Evolutionary conservation across 2,329 filamentous ascomycete species (phyloP).

Genomic region (Aspergillus spinulosporus): DNA sequence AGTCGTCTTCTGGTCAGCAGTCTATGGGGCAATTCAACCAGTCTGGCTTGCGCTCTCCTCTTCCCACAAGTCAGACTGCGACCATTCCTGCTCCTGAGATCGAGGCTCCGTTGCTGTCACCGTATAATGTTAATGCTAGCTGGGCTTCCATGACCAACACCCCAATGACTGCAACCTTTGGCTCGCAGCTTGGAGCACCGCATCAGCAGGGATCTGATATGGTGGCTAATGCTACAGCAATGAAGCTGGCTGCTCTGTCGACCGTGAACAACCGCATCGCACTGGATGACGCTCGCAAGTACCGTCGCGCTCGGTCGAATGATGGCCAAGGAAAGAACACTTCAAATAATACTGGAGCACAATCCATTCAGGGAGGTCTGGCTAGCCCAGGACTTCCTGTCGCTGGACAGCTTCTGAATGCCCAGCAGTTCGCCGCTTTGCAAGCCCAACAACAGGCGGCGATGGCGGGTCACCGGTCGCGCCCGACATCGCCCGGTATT

Average conservation of each 20-base stretch:
- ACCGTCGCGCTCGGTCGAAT: slow-evolving; percentile 84
- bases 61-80: slow-evolving; percentile 81
- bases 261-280: slow-evolving; percentile 98
- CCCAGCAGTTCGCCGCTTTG: slow-evolving; percentile 80
- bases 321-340: slow-evolving; percentile 60
- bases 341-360: slow-evolving; percentile 51
- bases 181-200: slow-evolving; percentile 47
- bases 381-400: slow-evolving; percentile 67
- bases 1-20: slow-evolving; percentile 73
- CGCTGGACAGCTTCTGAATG: slow-evolving; percentile 80
- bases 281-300: slow-evolving; percentile 94
- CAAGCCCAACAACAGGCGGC: slow-evolving; percentile 65
- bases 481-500: slow-evolving; percentile 85
- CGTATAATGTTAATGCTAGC: slow-evolving; percentile 76
- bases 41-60: slow-evolving; percentile 76
- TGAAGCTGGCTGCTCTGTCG: slow-evolving; percentile 95
- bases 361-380: slow-evolving; percentile 64
- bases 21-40: slow-evolving; percentile 95
- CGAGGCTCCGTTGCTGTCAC: slow-evolving; percentile 82
- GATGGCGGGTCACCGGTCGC: slow-evolving; percentile 70
- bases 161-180: slow-evolving; percentile 88
- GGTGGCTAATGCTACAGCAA: slow-evolving; percentile 97
- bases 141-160: slow-evolving; percentile 99
- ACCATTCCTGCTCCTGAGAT: slow-evolving; percentile 73
- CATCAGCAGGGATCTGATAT: slow-evolving; percentile 66